A percentile compares a stretch with the other conserved stretches of the same genome.
These are phyloP conservation scores for Eutypella sp. DNA, from an alignment of 2,329 filamentous ascomycete genomes.

Conservation along the genomic window DNA sequence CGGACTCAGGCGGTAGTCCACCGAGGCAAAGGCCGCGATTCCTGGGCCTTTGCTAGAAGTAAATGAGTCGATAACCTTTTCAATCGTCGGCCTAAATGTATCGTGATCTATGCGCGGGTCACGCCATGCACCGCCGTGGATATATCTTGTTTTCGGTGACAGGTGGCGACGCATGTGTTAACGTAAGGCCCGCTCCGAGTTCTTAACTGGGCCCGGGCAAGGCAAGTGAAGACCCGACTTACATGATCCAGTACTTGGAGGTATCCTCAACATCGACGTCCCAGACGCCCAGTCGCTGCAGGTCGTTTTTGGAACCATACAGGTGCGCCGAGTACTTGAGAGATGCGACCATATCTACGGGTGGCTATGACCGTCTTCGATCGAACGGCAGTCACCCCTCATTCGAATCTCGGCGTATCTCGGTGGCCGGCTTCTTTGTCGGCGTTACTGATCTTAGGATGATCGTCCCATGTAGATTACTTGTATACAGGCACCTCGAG, in stretches of 20 bases:
- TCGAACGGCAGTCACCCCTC: too few species aligned
- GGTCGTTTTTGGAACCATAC: constrained; percentile 29
- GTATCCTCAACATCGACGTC: constrained; percentile 18
- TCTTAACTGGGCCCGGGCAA: background rate
- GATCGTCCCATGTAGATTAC: too few species aligned
- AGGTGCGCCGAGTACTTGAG: constrained; percentile 22
- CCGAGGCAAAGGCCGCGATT: constrained; percentile 58
- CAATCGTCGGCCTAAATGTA: constrained; percentile 41
- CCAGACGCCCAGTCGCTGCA: constrained; percentile 45
- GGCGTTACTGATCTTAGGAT: too few species aligned
- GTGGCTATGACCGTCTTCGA: background rate
- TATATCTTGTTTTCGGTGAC: constrained; percentile 33
- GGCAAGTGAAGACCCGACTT: constrained; percentile 3
- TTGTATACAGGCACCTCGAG: too few species aligned
- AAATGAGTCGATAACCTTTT: constrained; percentile 30
- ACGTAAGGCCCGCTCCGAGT: background rate
- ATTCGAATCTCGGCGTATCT: background rate
- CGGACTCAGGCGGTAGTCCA: constrained; percentile 60
- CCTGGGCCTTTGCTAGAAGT: constrained; percentile 11
- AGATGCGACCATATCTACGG: constrained; percentile 19
- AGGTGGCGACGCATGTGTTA: background rate
- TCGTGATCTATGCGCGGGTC: constrained; percentile 47
- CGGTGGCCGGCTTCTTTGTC: background rate
- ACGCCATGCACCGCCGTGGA: constrained; percentile 61
- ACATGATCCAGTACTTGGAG: constrained; percentile 27